Conservation (phyloP, 2,329 filamentous ascomycete species). For the Colletotrichum orchidophilum region DNA sequence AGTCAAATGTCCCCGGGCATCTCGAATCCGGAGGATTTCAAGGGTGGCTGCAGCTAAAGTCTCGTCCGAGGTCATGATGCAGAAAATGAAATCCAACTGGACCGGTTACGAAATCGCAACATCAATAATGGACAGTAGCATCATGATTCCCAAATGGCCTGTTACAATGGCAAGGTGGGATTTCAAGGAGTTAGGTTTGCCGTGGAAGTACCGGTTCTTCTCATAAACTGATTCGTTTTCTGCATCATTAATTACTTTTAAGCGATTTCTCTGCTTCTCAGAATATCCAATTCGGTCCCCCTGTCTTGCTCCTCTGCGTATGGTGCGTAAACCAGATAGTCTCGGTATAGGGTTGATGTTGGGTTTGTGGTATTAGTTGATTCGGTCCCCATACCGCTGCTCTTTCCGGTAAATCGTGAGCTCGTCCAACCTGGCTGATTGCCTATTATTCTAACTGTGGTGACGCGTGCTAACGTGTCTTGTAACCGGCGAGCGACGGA, state of each 20-base stretch:
- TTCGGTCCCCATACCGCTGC: background rate
- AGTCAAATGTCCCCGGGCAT: background rate
- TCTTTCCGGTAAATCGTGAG: background rate
- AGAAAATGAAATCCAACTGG: constrained; percentile 4
- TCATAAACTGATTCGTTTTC: no score
- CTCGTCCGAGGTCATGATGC: background rate
- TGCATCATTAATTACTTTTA: background rate
- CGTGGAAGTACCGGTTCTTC: no score
- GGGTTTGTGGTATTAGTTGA: background rate
- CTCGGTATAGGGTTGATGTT: background rate
- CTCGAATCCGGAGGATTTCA: background rate
- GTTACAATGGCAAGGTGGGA: no score
- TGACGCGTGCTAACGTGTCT: constrained; percentile 2
- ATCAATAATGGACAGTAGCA: background rate
- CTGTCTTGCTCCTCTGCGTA: background rate
- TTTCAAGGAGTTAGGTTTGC: no score
- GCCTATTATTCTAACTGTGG: background rate
- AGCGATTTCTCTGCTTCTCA: background rate
- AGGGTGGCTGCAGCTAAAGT: background rate
- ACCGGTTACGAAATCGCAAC: background rate
- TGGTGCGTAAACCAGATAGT: background rate
- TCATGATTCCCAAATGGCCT: background rate
- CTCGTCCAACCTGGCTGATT: background rate
- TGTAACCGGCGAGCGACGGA: background rate
- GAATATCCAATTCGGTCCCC: background rate